Conservation (phyloP, 1,139 yeast genomes). For the Candida tropicalis region DNA sequence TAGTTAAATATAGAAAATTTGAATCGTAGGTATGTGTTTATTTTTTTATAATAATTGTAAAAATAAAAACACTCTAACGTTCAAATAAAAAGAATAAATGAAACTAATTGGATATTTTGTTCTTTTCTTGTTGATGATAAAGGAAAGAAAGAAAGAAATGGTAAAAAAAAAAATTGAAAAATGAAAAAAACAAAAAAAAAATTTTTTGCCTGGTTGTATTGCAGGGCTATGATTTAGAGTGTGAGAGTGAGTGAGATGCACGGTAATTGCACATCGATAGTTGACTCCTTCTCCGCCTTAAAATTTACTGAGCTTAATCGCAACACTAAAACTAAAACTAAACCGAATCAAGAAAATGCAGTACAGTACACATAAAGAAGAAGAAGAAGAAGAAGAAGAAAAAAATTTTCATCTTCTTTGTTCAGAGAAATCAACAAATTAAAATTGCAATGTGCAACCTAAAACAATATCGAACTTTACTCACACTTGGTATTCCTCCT, state of each 20-base stretch:
- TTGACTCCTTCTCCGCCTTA: constrained; percentile 1
- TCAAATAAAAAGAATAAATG: constrained; percentile 3
- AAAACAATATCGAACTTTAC: no score
- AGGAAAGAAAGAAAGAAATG: neutral
- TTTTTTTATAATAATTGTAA: neutral
- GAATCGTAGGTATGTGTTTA: neutral
- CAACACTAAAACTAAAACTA: no score
- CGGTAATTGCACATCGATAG: constrained; percentile 1
- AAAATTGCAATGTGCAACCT: no score
- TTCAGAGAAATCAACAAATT: no score
- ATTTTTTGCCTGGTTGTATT: neutral
- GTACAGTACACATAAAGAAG: no score
- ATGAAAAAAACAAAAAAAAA: neutral
- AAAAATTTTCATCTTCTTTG: neutral
- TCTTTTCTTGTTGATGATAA: constrained; percentile 1
- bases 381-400: neutral
- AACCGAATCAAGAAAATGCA: no score
- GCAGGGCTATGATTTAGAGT: neutral
- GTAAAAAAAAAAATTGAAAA: neutral
- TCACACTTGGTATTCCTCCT: no score
- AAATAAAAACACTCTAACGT: constrained; percentile 1
- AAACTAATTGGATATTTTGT: neutral
- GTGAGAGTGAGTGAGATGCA: neutral
- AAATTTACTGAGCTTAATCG: neutral
- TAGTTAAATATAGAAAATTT: constrained; percentile 1